Conservation (phyloP, 495 filamentous ascomycete species). For the Bathelium albidoporum region DNA sequence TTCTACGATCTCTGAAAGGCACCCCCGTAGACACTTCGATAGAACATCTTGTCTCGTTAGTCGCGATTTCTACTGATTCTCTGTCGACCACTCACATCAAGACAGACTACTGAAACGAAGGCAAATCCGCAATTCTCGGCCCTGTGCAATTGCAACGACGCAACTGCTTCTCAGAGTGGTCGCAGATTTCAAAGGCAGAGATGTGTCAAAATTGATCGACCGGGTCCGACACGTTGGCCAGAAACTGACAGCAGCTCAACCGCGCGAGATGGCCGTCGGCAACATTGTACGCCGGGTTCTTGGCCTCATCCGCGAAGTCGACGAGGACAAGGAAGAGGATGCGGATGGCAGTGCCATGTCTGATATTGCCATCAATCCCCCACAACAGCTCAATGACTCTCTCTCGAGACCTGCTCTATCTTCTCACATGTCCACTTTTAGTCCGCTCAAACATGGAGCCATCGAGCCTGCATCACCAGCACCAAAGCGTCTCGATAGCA, state of each 20-base stretch:
- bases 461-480: constrained; percentile 25
- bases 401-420: constrained; percentile 32
- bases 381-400: constrained; percentile 6
- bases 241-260: constrained; percentile 67
- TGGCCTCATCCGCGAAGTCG: constrained; percentile 83
- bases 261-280: constrained; percentile 79
- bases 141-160: constrained; percentile 83
- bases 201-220: constrained; percentile 66
- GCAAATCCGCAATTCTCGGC: constrained; percentile 75
- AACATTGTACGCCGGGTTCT: constrained; percentile 87
- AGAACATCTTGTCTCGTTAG: constrained; percentile 70
- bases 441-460: constrained; percentile 31
- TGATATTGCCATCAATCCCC: not conserved
- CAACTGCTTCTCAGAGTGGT: constrained; percentile 78
- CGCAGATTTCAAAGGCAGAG: constrained; percentile 55
- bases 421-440: constrained; percentile 33
- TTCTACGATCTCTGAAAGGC: constrained; percentile 64
- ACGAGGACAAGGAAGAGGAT: constrained; percentile 61
- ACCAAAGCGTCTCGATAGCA: constrained; percentile 12
- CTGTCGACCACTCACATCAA: constrained; percentile 9
- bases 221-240: constrained; percentile 66
- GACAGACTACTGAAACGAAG: constrained; percentile 74
- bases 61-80: not conserved
- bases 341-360: constrained; percentile 40
- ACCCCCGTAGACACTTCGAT: constrained; percentile 67